These are phyloP conservation scores for Saccharum hybrid DNA, from an alignment of 202 grass and related monocot genomes.

Conservation along the genomic window DNA sequence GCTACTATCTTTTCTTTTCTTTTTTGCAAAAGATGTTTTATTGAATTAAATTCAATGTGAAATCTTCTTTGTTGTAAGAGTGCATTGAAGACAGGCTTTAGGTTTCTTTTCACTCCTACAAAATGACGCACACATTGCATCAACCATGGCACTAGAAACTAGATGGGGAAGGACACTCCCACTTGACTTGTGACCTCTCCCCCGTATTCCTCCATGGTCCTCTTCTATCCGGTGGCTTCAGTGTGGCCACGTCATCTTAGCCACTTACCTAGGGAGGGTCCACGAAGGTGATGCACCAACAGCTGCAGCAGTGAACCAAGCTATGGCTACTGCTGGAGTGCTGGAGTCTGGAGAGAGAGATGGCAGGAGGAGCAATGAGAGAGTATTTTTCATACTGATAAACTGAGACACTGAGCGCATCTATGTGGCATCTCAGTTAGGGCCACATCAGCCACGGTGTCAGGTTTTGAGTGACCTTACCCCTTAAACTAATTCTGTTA, in stretches of 20 bases:
- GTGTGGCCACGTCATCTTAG: neutral
- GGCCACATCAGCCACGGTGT: neutral
- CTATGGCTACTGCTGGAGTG: neutral
- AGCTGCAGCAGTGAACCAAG: neutral
- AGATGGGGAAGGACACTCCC: neutral
- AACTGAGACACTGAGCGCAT: neutral
- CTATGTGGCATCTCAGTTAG: conserved; percentile 16
- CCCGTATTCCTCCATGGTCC: neutral
- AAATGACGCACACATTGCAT: neutral
- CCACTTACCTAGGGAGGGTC: neutral
- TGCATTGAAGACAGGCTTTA: neutral
- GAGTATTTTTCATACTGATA: neutral
- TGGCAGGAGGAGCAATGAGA: neutral
- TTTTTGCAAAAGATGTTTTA: neutral
- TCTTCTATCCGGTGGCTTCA: neutral
- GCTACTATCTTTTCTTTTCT: neutral
- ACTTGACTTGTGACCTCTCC: neutral
- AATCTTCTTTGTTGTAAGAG: conserved; percentile 3
- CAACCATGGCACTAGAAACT: neutral
- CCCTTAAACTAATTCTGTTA: neutral
- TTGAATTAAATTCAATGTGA: neutral
- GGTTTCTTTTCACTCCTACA: neutral
- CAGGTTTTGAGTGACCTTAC: neutral
- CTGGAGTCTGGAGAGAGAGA: neutral
- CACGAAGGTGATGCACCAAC: neutral